Conservation (phyloP, 352 stramenopile genomes). For the Phytophthora megakarya region DNA sequence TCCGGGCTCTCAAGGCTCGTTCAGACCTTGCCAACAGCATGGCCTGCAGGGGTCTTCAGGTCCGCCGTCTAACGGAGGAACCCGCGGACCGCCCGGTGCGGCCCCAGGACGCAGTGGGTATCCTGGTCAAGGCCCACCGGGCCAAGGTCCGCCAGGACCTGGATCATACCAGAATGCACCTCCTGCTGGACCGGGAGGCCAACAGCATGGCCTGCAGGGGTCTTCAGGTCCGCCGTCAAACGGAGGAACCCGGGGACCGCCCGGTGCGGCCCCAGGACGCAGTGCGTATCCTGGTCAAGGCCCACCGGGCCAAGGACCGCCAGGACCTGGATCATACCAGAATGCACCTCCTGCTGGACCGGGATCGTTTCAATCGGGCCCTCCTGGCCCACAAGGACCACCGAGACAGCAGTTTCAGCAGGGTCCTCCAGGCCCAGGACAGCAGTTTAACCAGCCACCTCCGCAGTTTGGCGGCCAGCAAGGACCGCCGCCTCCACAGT, state of each 20-base stretch:
- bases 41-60: slow-evolving; percentile 16
- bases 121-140: slow-evolving; percentile 21
- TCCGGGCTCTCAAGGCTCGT: slow-evolving; percentile 19
- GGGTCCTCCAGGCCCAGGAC: slow-evolving; percentile 7
- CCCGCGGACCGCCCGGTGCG: slow-evolving; percentile 27
- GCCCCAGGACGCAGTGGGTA: slow-evolving; percentile 21
- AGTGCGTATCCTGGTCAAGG: slow-evolving; percentile 27
- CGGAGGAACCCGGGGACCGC: slow-evolving; percentile 46
- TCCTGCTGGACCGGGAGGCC: slow-evolving; percentile 13
- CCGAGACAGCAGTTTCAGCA: slow-evolving; percentile 23
- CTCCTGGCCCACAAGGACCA: slow-evolving; percentile 20
- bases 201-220: slow-evolving; percentile 18
- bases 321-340: slow-evolving; percentile 19
- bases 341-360: slow-evolving; percentile 18
- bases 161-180: slow-evolving; percentile 25
- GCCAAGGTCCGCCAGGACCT: slow-evolving; percentile 21
- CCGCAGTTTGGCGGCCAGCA: slow-evolving; percentile 23
- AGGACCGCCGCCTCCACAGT: slow-evolving; percentile 26
- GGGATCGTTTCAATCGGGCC: slow-evolving; percentile 25
- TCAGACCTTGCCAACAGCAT: slow-evolving; percentile 19
- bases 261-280: slow-evolving; percentile 12
- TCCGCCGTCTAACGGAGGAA: slow-evolving; percentile 46
- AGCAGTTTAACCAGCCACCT: slow-evolving; percentile 23
- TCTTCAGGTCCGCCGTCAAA: neutral
- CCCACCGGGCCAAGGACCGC: slow-evolving; percentile 20